phyloP scores from a whole-genome alignment of 164 flowering plant species.

The Nymphaea colorata region DNA sequence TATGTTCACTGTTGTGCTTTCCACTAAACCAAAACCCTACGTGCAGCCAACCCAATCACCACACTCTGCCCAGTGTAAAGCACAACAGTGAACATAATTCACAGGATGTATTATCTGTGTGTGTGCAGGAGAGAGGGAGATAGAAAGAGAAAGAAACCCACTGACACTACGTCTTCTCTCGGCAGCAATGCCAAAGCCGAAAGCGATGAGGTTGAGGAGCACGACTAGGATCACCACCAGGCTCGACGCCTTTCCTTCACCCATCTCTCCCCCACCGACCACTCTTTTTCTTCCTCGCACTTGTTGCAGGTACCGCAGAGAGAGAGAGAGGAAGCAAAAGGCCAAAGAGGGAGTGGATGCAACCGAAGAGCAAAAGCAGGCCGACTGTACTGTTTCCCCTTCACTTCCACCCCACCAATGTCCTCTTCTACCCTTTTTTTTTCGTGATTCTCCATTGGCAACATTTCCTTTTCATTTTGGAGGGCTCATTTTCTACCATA shows the following conservation, averaged over 20 bases:
- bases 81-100: no score
- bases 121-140: no score
- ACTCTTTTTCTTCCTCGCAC: slow-evolving; percentile 1
- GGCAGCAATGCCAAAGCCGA: slow-evolving; percentile 78
- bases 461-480: neutral
- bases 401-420: no score
- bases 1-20: no score
- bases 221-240: slow-evolving; percentile 62
- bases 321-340: neutral
- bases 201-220: slow-evolving; percentile 65
- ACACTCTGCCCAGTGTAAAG: no score
- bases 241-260: slow-evolving; percentile 56
- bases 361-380: neutral
- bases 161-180: slow-evolving; percentile 62
- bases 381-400: no score
- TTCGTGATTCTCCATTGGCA: no score
- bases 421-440: no score
- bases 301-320: neutral
- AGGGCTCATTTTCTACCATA: no score
- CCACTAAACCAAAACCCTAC: no score
- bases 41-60: no score
- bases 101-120: no score
- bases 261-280: slow-evolving; percentile 9
- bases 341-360: neutral
- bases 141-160: slow-evolving; percentile 17